A percentile compares a stretch with the other conserved stretches of the same genome.
phyloP scores from a whole-genome alignment of 208 protist genomes.

The Trypanosoma cruzi region DNA sequence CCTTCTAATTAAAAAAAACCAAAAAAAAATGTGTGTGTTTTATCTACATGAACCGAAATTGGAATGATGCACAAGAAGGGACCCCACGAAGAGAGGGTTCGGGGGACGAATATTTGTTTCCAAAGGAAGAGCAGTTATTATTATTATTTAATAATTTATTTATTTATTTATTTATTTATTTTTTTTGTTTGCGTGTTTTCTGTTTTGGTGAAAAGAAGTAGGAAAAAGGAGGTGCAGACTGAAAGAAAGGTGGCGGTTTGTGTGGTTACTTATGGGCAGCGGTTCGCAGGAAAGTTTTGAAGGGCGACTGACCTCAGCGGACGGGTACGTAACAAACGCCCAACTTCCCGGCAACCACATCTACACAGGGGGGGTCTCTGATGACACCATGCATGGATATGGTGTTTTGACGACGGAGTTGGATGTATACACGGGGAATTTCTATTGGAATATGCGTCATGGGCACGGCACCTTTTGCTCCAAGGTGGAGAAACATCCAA shows the following conservation, averaged over 20 bases:
- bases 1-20: too few relatives aligned
- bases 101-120: too few relatives aligned
- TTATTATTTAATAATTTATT: conserved; percentile 9
- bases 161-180: conserved; percentile 24
- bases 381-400: conserved; percentile 28
- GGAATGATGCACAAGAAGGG: too few relatives aligned
- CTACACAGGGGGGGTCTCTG: conserved; percentile 35
- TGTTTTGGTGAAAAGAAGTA: neutral
- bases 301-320: neutral
- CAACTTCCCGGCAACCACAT: conserved; percentile 24
- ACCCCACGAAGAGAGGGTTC: too few relatives aligned
- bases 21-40: too few relatives aligned
- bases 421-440: conserved; percentile 35
- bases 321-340: conserved; percentile 16
- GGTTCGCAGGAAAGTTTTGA: neutral
- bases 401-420: conserved; percentile 8
- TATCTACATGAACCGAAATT: too few relatives aligned
- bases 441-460: conserved; percentile 26
- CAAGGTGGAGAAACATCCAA: conserved; percentile 14
- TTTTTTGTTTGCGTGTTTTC: too few relatives aligned
- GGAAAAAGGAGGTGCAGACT: too few relatives aligned
- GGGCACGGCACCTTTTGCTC: conserved; percentile 27
- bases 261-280: neutral
- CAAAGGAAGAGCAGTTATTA: neutral
- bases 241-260: neutral